phyloP scores from a whole-genome alignment of 2,329 filamentous ascomycete genomes.

The Anisogramma anomala region DNA sequence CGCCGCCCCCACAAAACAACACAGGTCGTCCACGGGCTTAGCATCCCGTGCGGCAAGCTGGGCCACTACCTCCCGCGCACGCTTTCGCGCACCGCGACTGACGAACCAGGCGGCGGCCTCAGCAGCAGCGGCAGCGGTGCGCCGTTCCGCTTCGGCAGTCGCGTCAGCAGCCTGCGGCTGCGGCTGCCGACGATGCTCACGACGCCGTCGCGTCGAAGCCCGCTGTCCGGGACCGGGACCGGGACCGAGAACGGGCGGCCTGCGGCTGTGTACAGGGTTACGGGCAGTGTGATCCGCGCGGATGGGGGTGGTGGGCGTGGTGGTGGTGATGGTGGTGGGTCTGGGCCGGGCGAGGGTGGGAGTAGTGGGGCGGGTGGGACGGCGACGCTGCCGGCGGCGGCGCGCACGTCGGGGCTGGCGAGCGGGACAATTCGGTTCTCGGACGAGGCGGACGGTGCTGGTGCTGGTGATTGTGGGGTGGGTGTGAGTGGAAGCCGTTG shows the following conservation, averaged over 20 bases:
- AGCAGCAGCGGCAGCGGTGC: slow-evolving; percentile 8
- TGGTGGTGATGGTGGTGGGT: not conserved
- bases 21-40: slow-evolving; percentile 68
- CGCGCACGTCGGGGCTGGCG: slow-evolving; percentile 9
- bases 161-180: slow-evolving; percentile 20
- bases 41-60: slow-evolving; percentile 64
- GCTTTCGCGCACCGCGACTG: slow-evolving; percentile 35
- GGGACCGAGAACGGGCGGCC: no score
- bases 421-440: slow-evolving; percentile 33
- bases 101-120: no score
- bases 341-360: not conserved
- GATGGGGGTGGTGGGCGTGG: not conserved
- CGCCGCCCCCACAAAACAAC: no score
- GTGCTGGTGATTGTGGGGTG: not conserved
- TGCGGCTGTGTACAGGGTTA: slow-evolving; percentile 27
- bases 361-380: slow-evolving; percentile 4
- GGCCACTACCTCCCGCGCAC: slow-evolving; percentile 52
- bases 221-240: no score
- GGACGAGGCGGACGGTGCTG: slow-evolving; percentile 23
- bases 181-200: slow-evolving; percentile 11
- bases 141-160: slow-evolving; percentile 22
- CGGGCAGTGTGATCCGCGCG: slow-evolving; percentile 27
- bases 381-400: not conserved
- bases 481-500: not conserved
- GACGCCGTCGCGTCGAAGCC: slow-evolving; percentile 8